Conservation (phyloP, 345 rosid genomes). For the Eucalyptus coolabah region DNA sequence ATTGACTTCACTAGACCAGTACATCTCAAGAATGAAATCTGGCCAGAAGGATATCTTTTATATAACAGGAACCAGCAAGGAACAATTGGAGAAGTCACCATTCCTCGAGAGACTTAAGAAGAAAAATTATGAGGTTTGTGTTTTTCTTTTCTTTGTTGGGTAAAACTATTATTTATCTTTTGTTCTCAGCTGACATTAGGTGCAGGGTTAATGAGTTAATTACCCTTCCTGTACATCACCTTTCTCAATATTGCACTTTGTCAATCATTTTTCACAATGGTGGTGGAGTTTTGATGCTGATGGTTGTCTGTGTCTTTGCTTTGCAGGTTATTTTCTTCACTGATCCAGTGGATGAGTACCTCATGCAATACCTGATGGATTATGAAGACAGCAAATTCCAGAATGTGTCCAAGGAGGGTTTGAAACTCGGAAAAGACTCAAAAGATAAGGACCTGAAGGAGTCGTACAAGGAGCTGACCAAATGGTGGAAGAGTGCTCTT, state of each 20-base stretch:
- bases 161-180: neutral
- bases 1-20: constrained; percentile 88
- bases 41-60: constrained; percentile 88
- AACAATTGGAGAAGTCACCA: constrained; percentile 89
- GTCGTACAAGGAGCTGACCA: constrained; percentile 85
- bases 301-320: neutral
- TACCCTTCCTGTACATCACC: neutral
- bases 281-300: neutral
- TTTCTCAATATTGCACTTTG: neutral
- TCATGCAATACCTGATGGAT: constrained; percentile 99
- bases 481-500: constrained; percentile 85
- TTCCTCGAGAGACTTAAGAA: constrained; percentile 93
- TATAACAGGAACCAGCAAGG: constrained; percentile 94
- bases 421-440: constrained; percentile 73
- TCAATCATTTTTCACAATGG: neutral
- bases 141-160: neutral
- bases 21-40: constrained; percentile 85
- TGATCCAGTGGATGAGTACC: constrained; percentile 92
- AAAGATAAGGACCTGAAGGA: constrained; percentile 84
- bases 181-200: neutral
- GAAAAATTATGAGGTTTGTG: constrained; percentile 74
- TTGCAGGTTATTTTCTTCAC: constrained; percentile 94
- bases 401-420: constrained; percentile 91
- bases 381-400: constrained; percentile 91
- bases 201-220: neutral